Evolutionary conservation across 768 basidiomycete species (phyloP).

Genomic region (Chalciporus chontae): DNA sequence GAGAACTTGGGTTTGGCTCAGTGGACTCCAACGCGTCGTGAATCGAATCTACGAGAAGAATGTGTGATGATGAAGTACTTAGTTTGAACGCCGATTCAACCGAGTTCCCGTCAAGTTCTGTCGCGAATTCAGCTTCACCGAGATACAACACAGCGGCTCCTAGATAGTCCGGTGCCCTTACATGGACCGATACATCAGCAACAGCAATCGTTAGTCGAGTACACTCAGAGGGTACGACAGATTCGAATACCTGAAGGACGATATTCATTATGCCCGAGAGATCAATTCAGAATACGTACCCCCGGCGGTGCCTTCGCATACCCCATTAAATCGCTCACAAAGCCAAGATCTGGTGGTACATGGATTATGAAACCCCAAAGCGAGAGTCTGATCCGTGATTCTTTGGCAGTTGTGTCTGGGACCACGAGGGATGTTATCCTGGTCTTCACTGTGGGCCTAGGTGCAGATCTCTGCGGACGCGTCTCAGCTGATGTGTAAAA

Average conservation of each 20-base stretch:
- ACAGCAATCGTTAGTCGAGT: slow-evolving; percentile 69
- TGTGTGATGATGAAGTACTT: slow-evolving; percentile 43
- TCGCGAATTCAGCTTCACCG: slow-evolving; percentile 64
- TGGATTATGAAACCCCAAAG: slow-evolving; percentile 63
- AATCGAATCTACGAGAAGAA: slow-evolving; percentile 58
- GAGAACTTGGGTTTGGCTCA: slow-evolving; percentile 17
- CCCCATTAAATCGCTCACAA: slow-evolving; percentile 54
- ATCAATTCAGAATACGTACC: slow-evolving; percentile 44
- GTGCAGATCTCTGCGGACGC: slow-evolving; percentile 37
- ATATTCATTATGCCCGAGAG: not conserved
- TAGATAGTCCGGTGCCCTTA: slow-evolving; percentile 51
- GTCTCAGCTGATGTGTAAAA: slow-evolving; percentile 1
- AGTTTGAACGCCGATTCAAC: slow-evolving; percentile 52
- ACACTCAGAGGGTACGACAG: slow-evolving; percentile 86
- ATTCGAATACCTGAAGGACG: slow-evolving; percentile 71
- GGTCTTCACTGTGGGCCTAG: slow-evolving; percentile 55
- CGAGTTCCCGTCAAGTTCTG: slow-evolving; percentile 68
- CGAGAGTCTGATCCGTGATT: slow-evolving; percentile 66
- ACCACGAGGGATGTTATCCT: slow-evolving; percentile 63
- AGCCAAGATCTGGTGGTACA: slow-evolving; percentile 57
- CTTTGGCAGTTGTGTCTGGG: slow-evolving; percentile 66
- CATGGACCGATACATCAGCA: slow-evolving; percentile 61
- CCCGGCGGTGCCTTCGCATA: slow-evolving; percentile 87
- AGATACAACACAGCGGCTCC: slow-evolving; percentile 69
- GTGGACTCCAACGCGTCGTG: slow-evolving; percentile 23